phyloP scores from a whole-genome alignment of 345 rosid species.

The Lumnitzera racemosa region DNA sequence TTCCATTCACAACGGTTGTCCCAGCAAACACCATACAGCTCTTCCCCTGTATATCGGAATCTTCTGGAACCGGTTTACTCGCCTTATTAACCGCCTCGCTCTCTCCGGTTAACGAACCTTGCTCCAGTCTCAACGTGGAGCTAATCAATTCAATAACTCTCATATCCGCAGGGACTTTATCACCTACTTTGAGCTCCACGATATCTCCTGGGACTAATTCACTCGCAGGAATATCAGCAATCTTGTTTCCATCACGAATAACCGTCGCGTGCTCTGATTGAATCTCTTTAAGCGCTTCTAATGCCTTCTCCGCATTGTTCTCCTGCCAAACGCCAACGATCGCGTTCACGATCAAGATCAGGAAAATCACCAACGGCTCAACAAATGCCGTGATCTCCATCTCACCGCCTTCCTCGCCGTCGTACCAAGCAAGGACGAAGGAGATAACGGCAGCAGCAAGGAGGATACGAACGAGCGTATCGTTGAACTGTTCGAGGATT shows the following conservation, averaged over 20 bases:
- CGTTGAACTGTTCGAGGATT: conserved; percentile 7
- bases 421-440: background rate
- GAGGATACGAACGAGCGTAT: background rate
- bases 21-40: conserved; percentile 33
- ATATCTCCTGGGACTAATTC: conserved; percentile 12
- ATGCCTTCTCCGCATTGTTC: conserved; percentile 14
- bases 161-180: conserved; percentile 3
- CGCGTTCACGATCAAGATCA: conserved; percentile 10
- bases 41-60: conserved; percentile 33
- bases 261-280: conserved; percentile 14
- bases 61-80: conserved; percentile 15
- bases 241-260: conserved; percentile 3
- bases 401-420: conserved; percentile 10
- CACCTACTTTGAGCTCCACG: conserved; percentile 8
- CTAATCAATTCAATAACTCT: background rate
- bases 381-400: conserved; percentile 7
- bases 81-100: conserved; percentile 11
- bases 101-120: conserved; percentile 5
- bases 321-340: conserved; percentile 14
- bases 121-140: conserved; percentile 1
- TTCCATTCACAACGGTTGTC: conserved; percentile 33
- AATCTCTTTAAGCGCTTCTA: conserved; percentile 14
- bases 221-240: conserved; percentile 4
- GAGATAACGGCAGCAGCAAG: conserved; percentile 2
- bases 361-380: conserved; percentile 10